These are phyloP conservation scores for Bruguiera sexangula DNA, from an alignment of 345 rosid species.

Conservation along the genomic window DNA sequence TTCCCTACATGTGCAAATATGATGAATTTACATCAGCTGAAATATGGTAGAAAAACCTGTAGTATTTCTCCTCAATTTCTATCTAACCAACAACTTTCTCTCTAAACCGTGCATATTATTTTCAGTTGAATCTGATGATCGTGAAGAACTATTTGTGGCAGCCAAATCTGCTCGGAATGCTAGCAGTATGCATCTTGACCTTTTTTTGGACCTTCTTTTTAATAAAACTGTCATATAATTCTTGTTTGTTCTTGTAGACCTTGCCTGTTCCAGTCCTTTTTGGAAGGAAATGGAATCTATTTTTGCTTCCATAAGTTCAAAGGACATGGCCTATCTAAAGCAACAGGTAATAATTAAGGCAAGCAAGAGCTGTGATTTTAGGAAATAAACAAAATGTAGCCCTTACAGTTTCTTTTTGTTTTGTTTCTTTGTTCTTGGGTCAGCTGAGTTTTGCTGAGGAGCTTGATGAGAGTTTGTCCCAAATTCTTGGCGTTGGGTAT, in stretches of 20 bases:
- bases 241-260: conserved; percentile 28
- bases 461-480: conserved; percentile 22
- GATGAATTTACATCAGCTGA: not conserved
- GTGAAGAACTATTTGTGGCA: conserved; percentile 50
- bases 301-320: conserved; percentile 37
- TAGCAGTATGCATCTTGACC: conserved; percentile 38
- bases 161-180: conserved; percentile 44
- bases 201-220: not conserved
- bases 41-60: not conserved
- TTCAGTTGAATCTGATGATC: conserved; percentile 51
- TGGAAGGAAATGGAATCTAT: conserved; percentile 48
- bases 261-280: conserved; percentile 40
- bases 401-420: not conserved
- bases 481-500: conserved; percentile 12
- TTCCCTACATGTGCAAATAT: not conserved
- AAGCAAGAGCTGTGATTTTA: conserved; percentile 6
- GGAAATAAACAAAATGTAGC: not conserved
- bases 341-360: conserved; percentile 36
- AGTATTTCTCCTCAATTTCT: not conserved
- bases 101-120: not conserved
- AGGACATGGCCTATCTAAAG: conserved; percentile 39
- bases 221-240: not conserved
- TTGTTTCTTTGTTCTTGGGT: conserved; percentile 12
- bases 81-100: not conserved
- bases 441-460: conserved; percentile 30